Evolutionary conservation across 2,329 filamentous ascomycete species (phyloP).

Genomic region (Colletotrichum sp.): DNA sequence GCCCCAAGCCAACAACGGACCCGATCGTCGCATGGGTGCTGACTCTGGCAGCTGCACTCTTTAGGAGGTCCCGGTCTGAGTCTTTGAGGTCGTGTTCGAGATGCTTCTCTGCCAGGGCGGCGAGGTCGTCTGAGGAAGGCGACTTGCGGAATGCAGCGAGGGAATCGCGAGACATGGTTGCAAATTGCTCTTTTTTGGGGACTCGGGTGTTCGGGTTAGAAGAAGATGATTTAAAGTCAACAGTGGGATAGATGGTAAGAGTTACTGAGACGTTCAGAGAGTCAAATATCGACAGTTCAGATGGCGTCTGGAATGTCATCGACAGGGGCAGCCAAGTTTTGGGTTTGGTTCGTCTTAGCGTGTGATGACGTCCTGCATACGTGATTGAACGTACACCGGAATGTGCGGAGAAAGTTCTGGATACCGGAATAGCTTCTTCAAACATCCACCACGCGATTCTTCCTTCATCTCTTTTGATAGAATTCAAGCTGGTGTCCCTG

Average conservation of each 20-base stretch:
- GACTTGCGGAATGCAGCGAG: constrained; percentile 38
- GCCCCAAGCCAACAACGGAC: constrained; percentile 62
- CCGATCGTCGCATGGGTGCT: constrained; percentile 61
- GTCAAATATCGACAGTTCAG: background rate
- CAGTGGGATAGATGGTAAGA: too few relatives aligned
- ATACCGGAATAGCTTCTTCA: background rate
- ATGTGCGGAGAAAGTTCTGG: background rate
- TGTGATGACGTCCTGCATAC: constrained; percentile 7
- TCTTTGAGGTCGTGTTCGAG: constrained; percentile 57
- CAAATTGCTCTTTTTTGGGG: background rate
- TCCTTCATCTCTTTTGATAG: background rate
- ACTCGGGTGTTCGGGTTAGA: background rate
- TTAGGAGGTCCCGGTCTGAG: constrained; percentile 63
- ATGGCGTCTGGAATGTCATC: background rate
- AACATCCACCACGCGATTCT: background rate
- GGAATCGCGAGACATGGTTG: constrained; percentile 21
- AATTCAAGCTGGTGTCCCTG: background rate
- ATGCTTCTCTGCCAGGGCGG: constrained; percentile 61
- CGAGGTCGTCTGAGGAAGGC: constrained; percentile 51
- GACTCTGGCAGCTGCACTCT: constrained; percentile 59
- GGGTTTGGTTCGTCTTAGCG: background rate
- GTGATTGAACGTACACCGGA: background rate
- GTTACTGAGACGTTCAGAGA: background rate
- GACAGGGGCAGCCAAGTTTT: background rate
- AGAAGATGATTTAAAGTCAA: background rate